Percentiles rank a stretch among this genome's conserved stretches.
Conservation (phyloP, 108 stramenopile species). For the Chaetoceros muelleri region DNA sequence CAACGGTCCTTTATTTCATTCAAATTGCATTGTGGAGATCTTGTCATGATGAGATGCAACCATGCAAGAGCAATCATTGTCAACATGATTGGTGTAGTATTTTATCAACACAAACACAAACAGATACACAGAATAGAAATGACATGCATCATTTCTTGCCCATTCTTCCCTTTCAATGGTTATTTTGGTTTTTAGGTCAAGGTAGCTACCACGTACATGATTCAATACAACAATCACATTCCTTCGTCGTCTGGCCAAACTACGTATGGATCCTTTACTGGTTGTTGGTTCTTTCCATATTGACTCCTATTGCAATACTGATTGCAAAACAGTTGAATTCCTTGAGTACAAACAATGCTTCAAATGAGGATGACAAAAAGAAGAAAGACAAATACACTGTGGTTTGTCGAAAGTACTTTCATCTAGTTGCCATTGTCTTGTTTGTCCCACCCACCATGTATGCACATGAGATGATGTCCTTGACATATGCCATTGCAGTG, state of each 20-base stretch:
- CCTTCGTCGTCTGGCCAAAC: background rate
- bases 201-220: background rate
- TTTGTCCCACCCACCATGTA: conserved; percentile 46
- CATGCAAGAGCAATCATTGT: background rate
- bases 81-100: background rate
- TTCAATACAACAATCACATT: background rate
- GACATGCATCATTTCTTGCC: background rate
- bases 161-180: background rate
- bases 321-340: no score
- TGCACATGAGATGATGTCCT: conserved; percentile 52
- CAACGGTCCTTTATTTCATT: background rate
- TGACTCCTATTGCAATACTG: background rate
- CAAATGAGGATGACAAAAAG: background rate
- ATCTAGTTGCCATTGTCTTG: conserved; percentile 54
- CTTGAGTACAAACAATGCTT: conserved; percentile 2
- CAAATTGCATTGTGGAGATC: no score
- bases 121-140: no score
- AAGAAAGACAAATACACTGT: conserved; percentile 16
- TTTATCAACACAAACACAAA: no score
- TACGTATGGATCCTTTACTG: background rate
- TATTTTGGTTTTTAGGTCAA: background rate
- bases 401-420: conserved; percentile 73
- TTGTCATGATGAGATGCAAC: background rate
- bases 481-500: conserved; percentile 66
- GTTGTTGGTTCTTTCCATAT: background rate